Evolutionary conservation across 75 land plant species (phyloP), one percentile per base, ranked within the genome.

Genomic region (Pinus taeda): DNA sequence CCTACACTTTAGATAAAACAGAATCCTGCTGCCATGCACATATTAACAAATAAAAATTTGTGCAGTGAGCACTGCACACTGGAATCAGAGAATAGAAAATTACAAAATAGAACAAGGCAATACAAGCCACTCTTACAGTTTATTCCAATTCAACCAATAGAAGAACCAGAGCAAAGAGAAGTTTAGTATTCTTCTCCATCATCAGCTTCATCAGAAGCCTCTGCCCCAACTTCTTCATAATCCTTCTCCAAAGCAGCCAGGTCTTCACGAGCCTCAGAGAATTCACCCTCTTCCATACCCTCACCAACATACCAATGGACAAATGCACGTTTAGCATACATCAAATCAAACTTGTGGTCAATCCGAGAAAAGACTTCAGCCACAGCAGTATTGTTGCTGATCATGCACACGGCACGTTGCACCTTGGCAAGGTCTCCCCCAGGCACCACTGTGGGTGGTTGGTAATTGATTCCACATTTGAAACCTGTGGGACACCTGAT

Each of bases 301-400:
- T 89, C 90, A 14, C 92, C 92, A 3, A 90, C 91, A 57, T 90
- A 90, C 92, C 92, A 90, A 74, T 90, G 91, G 22, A 90, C 92
- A 78, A 90, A 90, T 21, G 93, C 93, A 37, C 89, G 75, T 80
- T 90, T 90, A 4, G 90, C 82, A 37, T 90, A 90, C 91, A 90
- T 90, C 76, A 90, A 83, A 74, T 90, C 92, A 69, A 89, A 85
- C 84, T 89, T 90, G 78, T 85, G 83, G 62, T 90, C 92, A 49
- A 90, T 84, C 39, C 91, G 76, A 17, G 89, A 87, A 74, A 89
- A 89, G 64, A 89, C 91, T 80, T 89, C 91, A 0, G 91, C 91
- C 15, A 89, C 90, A 53, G 87, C 85, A 53, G 91, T 89, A 12
- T 84, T 81, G 80, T 89, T 89, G 63, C 90, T 88, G 80, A 89